Evolutionary conservation across 352 stramenopile species (phyloP).

Genomic region (Plasmopara muralis): DNA sequence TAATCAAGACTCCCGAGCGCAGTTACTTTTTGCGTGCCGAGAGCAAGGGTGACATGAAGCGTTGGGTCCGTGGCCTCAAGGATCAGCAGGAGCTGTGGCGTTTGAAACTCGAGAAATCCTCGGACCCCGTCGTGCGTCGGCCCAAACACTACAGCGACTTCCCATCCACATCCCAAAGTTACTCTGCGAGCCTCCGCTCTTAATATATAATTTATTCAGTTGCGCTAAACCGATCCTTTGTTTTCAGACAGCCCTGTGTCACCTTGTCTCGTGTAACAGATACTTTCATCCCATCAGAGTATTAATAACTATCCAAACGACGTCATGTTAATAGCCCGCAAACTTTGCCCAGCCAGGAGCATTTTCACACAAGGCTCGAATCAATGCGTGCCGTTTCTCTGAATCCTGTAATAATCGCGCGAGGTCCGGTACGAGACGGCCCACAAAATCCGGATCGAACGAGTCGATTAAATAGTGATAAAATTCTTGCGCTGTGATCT

Average conservation of each 20-base stretch:
- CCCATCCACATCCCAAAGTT: constrained; percentile 36
- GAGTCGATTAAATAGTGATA: constrained; percentile 87
- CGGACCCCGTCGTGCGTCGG: constrained; percentile 31
- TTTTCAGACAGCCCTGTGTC: too few relatives aligned
- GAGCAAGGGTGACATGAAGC: constrained; percentile 84
- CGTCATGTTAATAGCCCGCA: constrained; percentile 50
- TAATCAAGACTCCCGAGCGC: constrained; percentile 66
- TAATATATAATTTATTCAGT: constrained; percentile 6
- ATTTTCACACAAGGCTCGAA: constrained; percentile 77
- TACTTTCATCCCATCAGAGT: neutral
- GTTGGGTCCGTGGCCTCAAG: constrained; percentile 72
- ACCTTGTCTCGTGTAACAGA: too few relatives aligned
- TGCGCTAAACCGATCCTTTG: too few relatives aligned
- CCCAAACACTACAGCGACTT: constrained; percentile 78
- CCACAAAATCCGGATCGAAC: constrained; percentile 85
- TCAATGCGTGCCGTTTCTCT: constrained; percentile 78
- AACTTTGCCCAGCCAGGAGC: constrained; percentile 79
- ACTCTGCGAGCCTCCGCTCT: constrained; percentile 31
- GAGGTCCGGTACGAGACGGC: constrained; percentile 74
- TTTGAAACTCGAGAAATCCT: constrained; percentile 34
- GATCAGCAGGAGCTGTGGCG: constrained; percentile 82
- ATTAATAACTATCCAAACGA: neutral
- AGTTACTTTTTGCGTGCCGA: constrained; percentile 79
- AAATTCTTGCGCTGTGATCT: constrained; percentile 82
- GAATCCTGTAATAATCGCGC: constrained; percentile 78